Evolutionary conservation across 2,329 filamentous ascomycete genomes (phyloP), one percentile per base, ranked within the genome.

Genomic region (Didymella sp.): DNA sequence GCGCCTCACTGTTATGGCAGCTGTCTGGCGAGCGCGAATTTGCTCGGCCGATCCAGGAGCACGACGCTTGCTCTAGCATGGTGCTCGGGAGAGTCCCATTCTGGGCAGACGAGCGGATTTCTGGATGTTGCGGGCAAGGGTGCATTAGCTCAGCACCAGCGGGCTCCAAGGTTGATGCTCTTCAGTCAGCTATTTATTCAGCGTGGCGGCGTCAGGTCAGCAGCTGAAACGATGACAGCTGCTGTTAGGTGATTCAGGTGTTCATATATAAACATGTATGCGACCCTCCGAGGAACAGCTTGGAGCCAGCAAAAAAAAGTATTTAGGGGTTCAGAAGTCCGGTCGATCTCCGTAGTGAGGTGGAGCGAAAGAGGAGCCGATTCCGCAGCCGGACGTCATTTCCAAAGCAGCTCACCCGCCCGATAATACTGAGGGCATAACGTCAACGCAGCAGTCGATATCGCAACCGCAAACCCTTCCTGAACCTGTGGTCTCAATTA

Each of bases 301-400:
- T 24, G 42, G 42, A 13, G 37, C 13, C 25, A 43, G 17, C 13
- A 3, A 35, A 44, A 35, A 49, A 57, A 57, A 48, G 54, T 52
- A 52, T 38, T 52, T 52, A 57, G 48, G 48, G 25, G 38, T 41
- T 19, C 22, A 30, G 25, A 28, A 22, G 56, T 53, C 45, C 55
- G 49, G 55, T 28, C 44, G 49, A 58, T 53, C 55, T 31, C 43
- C 7, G 27, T 13, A 35, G 30, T 27, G 25, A 27, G 17, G 43
- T 50, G 50, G 41, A 49, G 37, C 44, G 55, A 41, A 51, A 49
- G 61, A 60, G 62, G 62, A 67, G 56, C 66, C 67, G 64, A 66
- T 21, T 28, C 51, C 37, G 45, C 33, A 19, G 49, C 40, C 52
- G 47, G 41, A 57, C 54, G 54, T 57, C 47, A 57, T 57, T 12